Conservation (phyloP, 305 asterid species). For the Caryopteris hybrid region DNA sequence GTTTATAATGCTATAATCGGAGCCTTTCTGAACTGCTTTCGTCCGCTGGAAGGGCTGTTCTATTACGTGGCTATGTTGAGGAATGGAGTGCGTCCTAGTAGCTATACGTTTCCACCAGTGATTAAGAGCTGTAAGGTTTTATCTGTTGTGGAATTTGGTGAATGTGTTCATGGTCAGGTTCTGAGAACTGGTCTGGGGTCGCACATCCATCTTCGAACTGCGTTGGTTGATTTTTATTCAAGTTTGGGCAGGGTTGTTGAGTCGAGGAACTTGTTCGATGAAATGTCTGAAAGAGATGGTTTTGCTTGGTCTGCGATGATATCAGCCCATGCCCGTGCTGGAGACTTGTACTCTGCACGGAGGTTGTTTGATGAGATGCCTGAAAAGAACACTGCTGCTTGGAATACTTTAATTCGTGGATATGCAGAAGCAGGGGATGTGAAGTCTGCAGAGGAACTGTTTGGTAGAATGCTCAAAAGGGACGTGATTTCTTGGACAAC, state of each 20-base stretch:
- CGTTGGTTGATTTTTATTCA: conserved; percentile 57
- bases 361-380: conserved; percentile 56
- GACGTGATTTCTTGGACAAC: conserved; percentile 76
- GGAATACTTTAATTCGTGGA: conserved; percentile 59
- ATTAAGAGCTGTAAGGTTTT: conserved; percentile 45
- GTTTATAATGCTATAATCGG: conserved; percentile 55
- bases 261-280: conserved; percentile 53
- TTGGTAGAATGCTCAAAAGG: conserved; percentile 35
- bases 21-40: conserved; percentile 40
- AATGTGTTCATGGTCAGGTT: conserved; percentile 52
- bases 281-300: conserved; percentile 51
- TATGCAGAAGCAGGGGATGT: conserved; percentile 52
- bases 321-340: too few relatives aligned
- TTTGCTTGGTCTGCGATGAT: conserved; percentile 62
- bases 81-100: conserved; percentile 39
- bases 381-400: conserved; percentile 37
- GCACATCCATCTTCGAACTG: conserved; percentile 52
- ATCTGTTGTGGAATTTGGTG: conserved; percentile 36
- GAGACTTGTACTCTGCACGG: conserved; percentile 43
- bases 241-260: conserved; percentile 36
- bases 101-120: conserved; percentile 60
- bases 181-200: conserved; percentile 44
- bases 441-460: conserved; percentile 50
- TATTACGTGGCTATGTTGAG: conserved; percentile 46
- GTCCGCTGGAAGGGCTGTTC: conserved; percentile 38